Percentiles rank a stretch among this genome's conserved stretches.
phyloP scores from a whole-genome alignment of 345 rosid species.

The Eucalyptus sideroxylon region DNA sequence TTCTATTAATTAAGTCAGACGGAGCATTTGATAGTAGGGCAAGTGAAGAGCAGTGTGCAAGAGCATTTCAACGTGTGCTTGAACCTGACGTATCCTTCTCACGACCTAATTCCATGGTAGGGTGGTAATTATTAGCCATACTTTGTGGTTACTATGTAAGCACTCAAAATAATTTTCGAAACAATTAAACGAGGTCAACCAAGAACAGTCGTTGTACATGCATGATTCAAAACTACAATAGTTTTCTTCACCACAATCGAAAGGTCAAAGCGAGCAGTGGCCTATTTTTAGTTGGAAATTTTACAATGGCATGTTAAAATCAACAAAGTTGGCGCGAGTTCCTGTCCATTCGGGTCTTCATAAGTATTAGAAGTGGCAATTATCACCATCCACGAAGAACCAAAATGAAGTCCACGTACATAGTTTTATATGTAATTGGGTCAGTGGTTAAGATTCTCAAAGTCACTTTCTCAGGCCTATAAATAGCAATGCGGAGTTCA shows the following conservation, averaged over 20 bases:
- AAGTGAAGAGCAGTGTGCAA: neutral
- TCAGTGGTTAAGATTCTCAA: neutral
- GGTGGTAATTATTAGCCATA: neutral
- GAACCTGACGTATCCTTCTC: neutral
- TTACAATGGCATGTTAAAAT: too few relatives aligned
- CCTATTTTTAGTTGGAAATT: neutral
- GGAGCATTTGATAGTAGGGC: neutral
- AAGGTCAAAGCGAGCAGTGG: neutral
- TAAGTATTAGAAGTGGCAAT: neutral
- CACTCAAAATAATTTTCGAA: neutral
- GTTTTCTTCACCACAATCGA: neutral
- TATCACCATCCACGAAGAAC: neutral
- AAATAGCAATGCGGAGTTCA: neutral
- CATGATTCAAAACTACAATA: neutral
- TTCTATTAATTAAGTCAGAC: neutral
- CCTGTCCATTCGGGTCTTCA: too few relatives aligned
- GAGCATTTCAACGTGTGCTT: neutral
- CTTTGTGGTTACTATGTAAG: neutral
- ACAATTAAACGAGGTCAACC: neutral
- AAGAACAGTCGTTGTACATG: neutral
- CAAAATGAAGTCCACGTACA: neutral
- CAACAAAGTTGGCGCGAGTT: too few relatives aligned
- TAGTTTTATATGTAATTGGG: neutral
- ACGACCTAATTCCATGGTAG: neutral
- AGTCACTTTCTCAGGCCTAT: neutral